Conservation (phyloP, 257 asterid species). For the Scutellaria galericulata region DNA sequence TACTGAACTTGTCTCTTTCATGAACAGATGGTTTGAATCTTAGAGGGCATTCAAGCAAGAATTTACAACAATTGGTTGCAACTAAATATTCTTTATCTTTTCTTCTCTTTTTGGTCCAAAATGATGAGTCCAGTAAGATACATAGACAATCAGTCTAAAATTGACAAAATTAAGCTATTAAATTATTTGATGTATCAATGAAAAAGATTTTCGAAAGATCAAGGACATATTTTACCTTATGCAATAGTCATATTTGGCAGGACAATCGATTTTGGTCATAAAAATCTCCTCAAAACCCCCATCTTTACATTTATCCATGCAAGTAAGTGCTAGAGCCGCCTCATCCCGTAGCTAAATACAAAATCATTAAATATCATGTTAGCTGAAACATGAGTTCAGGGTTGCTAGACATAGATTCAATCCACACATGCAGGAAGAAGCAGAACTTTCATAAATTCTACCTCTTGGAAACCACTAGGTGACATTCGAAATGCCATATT, state of each 20-base stretch:
- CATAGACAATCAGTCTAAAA: background rate
- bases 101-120: no score
- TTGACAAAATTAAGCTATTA: background rate
- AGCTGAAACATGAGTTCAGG: constrained; percentile 19
- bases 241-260: constrained; percentile 87
- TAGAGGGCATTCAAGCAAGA: constrained; percentile 5
- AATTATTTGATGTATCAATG: background rate
- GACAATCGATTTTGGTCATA: constrained; percentile 73
- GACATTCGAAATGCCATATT: constrained; percentile 90
- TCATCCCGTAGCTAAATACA: constrained; percentile 73
- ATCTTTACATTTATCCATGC: constrained; percentile 76
- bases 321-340: constrained; percentile 70
- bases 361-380: constrained; percentile 23
- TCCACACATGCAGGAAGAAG: constrained; percentile 15
- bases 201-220: constrained; percentile 18
- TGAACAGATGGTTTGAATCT: constrained; percentile 3
- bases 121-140: background rate
- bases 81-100: no score
- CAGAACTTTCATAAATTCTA: constrained; percentile 28
- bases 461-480: constrained; percentile 87
- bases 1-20: constrained; percentile 3
- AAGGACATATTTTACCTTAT: constrained; percentile 53
- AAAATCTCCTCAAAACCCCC: constrained; percentile 88
- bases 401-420: constrained; percentile 22
- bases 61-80: background rate